Evolutionary conservation across 495 filamentous ascomycete genomes (phyloP).

Genomic region (Neurospora terricola): DNA sequence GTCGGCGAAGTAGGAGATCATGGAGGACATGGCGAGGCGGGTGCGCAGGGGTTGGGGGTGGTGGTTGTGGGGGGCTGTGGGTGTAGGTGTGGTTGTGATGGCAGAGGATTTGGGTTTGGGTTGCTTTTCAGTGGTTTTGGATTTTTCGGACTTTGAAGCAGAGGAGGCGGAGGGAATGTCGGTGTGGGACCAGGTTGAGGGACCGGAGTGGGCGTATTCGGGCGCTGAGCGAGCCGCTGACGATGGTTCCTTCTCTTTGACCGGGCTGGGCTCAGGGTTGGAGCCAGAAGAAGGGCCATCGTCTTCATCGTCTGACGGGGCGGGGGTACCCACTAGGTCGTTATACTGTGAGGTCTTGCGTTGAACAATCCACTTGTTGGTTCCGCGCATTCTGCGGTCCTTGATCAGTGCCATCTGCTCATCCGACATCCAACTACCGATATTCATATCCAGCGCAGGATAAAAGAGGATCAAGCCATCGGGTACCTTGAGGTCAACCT

Average conservation of each 20-base stretch:
- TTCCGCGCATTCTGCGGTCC: conserved; percentile 65
- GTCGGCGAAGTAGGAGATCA: conserved; percentile 97
- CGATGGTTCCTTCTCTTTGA: conserved; percentile 10
- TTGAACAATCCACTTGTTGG: conserved; percentile 63
- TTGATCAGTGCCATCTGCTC: conserved; percentile 93
- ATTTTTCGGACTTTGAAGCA: background rate
- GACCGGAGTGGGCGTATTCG: conserved; percentile 33
- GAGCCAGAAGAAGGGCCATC: conserved; percentile 22
- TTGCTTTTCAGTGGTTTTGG: background rate
- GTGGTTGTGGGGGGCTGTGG: conserved; percentile 16
- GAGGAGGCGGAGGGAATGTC: background rate
- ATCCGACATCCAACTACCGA: conserved; percentile 98
- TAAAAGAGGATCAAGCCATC: conserved; percentile 81
- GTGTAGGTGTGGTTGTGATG: conserved; percentile 4
- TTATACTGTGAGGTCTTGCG: conserved; percentile 63
- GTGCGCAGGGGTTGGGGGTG: conserved; percentile 66
- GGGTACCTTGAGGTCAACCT: conserved; percentile 59
- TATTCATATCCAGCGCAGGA: conserved; percentile 86
- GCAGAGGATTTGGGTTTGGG: background rate
- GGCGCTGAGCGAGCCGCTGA: conserved; percentile 18
- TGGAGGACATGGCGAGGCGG: conserved; percentile 80
- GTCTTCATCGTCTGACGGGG: conserved; percentile 53
- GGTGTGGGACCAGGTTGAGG: conserved; percentile 27
- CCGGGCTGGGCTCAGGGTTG: conserved; percentile 2
- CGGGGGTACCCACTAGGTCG: conserved; percentile 50